Percentiles rank a stretch among this genome's conserved stretches.
These are phyloP conservation scores for Coniferiporia sulphurascens DNA, from an alignment of 1,284 basidiomycete species.

Conservation along the genomic window DNA sequence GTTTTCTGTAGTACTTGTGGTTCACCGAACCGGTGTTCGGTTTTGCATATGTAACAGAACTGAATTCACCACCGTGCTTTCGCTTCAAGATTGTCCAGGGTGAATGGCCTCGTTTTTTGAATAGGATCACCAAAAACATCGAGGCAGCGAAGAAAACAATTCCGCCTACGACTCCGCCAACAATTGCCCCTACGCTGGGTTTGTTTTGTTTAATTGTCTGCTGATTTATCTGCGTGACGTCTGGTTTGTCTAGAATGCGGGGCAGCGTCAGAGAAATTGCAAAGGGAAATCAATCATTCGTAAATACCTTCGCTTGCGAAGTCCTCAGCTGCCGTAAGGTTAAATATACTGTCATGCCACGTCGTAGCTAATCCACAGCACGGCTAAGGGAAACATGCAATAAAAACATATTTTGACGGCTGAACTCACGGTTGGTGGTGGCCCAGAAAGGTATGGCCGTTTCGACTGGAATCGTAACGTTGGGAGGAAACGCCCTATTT, in stretches of 20 bases:
- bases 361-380: conserved; percentile 1
- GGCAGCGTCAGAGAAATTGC: not conserved
- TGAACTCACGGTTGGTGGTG: conserved; percentile 11
- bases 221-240: conserved; percentile 6
- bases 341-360: conserved; percentile 13
- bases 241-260: conserved; percentile 2
- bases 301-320: conserved; percentile 10
- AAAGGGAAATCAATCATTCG: not conserved
- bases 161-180: conserved; percentile 15
- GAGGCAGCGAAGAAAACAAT: not conserved
- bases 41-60: not conserved
- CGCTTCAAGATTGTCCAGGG: not conserved
- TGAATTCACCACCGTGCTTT: not conserved
- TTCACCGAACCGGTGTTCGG: not conserved
- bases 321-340: conserved; percentile 6
- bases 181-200: conserved; percentile 6
- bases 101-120: not conserved
- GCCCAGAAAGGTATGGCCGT: conserved; percentile 19
- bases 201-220: not conserved
- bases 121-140: conserved; percentile 5
- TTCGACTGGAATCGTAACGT: conserved; percentile 11
- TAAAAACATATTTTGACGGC: not conserved
- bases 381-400: not conserved
- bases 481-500: not conserved
- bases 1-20: not conserved